Conservation (phyloP, 2,329 filamentous ascomycete genomes). For the Orbilia blumenaviensis region DNA sequence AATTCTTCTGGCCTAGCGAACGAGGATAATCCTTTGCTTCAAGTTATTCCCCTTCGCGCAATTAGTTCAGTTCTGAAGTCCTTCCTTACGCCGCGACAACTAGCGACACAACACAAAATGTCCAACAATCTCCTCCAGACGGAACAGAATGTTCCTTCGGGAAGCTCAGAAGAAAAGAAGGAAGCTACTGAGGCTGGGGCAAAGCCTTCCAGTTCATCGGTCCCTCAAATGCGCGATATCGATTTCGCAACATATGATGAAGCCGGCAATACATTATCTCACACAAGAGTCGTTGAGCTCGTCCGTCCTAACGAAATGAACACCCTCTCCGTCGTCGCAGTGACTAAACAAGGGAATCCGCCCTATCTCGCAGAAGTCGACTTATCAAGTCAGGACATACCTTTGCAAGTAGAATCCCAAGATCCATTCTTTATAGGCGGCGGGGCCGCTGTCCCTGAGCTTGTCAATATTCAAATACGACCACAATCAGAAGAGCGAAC, state of each 20-base stretch:
- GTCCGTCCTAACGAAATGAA: neutral
- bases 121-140: neutral
- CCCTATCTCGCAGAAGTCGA: constrained; percentile 33
- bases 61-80: no score
- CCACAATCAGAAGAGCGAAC: neutral
- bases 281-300: constrained; percentile 25
- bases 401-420: constrained; percentile 13
- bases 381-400: constrained; percentile 1
- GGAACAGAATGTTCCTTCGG: neutral
- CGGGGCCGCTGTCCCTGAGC: neutral
- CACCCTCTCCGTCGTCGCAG: constrained; percentile 22
- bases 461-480: neutral
- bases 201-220: neutral
- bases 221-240: neutral
- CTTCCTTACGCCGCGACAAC: neutral
- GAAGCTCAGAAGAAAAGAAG: neutral
- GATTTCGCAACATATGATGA: neutral
- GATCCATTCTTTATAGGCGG: neutral
- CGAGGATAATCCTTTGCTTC: no score
- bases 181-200: neutral
- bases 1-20: no score
- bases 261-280: neutral
- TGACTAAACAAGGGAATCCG: constrained; percentile 1
- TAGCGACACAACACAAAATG: neutral
- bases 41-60: no score